Base-by-base conservation (phyloP, 2,329 filamentous ascomycete genomes). In the Coccinonectria pachysandricola region DNA sequence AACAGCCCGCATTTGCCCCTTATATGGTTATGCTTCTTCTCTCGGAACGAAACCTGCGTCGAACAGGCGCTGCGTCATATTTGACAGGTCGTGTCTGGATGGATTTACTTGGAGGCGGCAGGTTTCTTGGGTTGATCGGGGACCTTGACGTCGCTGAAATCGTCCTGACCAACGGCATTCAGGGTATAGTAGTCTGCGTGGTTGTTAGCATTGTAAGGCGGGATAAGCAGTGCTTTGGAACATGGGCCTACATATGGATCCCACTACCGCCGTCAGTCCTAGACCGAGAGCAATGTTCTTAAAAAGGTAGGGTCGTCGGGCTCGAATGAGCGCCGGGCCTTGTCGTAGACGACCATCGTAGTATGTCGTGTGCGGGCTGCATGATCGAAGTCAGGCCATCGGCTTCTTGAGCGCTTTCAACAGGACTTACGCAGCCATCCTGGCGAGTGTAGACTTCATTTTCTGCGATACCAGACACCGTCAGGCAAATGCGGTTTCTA, bases 141-240 rank as follows among this genome's bases (percentile, higher is more conserved):
- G 19, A 96, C 79, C 52, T 85, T 78, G 45, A 96, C 87, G 52
- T 98, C 91, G 31, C 87, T 83, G 61, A 98, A 98, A 42, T 95
- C 84, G 56, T 96, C 91, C 59, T 96, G 91, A 21, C 88, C 85
- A 49, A 98, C 82, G 28, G 84, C 85, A 40, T 67, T 72, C 51
- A 98, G 79, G 4, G 71, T 75, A 49, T 74, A 75, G 41, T 59
- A 59, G 45, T 74, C 71, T 74, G 30, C 23, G 5, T 10, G 10
- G 22, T 5, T 21, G 26, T 21, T n/a, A 14, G 10, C 9, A 11
- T 14, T 18, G 30, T 48, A 30, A 46, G 42, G 28, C 18, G 21
- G 27, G 19, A 20, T 19, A 21, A 15, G 7, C 15, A 21, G 20
- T 19, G 19, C 11, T 12, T n/a, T 20, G 26, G n/a, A 14, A 20